Base-by-base conservation (phyloP, 768 basidiomycete species). In the Chiua virens region DNA sequence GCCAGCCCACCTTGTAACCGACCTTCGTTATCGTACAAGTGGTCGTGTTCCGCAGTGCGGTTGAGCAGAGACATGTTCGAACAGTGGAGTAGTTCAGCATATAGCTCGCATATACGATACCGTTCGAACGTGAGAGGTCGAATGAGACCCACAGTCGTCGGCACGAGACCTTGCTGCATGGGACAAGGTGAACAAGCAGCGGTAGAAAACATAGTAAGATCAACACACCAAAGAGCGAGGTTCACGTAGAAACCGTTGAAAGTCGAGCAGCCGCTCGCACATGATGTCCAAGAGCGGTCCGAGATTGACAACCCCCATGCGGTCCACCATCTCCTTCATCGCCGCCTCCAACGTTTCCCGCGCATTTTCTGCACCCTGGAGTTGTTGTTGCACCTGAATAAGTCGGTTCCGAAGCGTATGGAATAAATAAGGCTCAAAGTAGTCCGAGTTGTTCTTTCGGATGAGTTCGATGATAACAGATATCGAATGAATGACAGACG, bases 61-160 rank as follows among this genome's bases (percentile, higher is more conserved):
- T 98, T 98, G 23, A 98, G 77, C 21, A 98, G 80, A 6, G 90
- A 86, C 96, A 99, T 98, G 63, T 97, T 98, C 17, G 97, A 98
- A 67, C 94, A 97, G 64, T 99, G 97, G 22, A 98, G 74, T 6
- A 99, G 82, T 66, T 99, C 97, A 18, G 96, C 97, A 61, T 96
- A 94, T 13, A 99, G 77, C 69, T 99, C 97, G 71, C 93, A 91
- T 60, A 98, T 93, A 10, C 96, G 85, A 70, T 92, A 97, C 15
- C 97, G 86, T 67, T 98, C 97, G 51, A 95, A 83, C 1, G 97
- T 98, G 23, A 99, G 82, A 1, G 95, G 93, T 2, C 76, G 75
- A 46, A 89, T 79, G 6, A 72, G 66, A 6, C 89, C 89, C n/a
- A 90, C 77, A 0, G 89, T 91, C 0, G 90, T 91, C 28, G 77